Base-by-base conservation (phyloP, 139 green algal genomes). In the Chlorella vulgaris region DNA sequence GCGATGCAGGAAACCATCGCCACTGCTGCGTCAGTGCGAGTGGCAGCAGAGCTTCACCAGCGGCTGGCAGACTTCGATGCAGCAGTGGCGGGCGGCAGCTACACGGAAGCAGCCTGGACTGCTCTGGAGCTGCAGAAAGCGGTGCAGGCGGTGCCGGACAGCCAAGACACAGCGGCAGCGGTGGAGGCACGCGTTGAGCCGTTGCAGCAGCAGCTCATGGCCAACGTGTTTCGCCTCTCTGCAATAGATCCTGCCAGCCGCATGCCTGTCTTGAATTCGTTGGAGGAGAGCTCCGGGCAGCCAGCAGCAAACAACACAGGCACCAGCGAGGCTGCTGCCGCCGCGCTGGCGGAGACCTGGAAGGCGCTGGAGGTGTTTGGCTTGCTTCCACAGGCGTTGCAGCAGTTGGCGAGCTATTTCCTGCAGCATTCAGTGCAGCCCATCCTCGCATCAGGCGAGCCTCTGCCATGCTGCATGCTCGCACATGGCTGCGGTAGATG, bases 21-120 rank as follows among this genome's bases (percentile, higher is more conserved):
- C 18, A n/a, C 63, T 18, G 79, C 66, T 0, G 71, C 26, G 4
- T 62, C 29, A 24, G 51, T 86, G 60, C 35, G 76, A 0, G 69
- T 78, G 2, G 53, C 69, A 2, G 83, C 85, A 5, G 38, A 88
- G 39, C 19, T 88, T 66, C 83, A 89, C 47, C 76, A 88, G 79
- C 50, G 76, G 31, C 82, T 89, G 74, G 74, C 66, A 4, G 73
- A 86, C 38, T 89, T 88, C 29, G 85, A 89, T 65, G 79, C 76
- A 1, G 68, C 66, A 6, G 40, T 61, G 26, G 53, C 78, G 21
- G 66, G 53, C 15, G 79, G 79, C 2, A 51, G 39, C 35, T 86
- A 76, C 55, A 19, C 31, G 3, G 78, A 67, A 36, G 82, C 82
- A 7, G 82, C 82, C 6, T 53, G 53, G 68, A 66, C 39, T 0